Conservation (phyloP, 805 yeast genomes). For the Hyphopichia homilentoma region DNA sequence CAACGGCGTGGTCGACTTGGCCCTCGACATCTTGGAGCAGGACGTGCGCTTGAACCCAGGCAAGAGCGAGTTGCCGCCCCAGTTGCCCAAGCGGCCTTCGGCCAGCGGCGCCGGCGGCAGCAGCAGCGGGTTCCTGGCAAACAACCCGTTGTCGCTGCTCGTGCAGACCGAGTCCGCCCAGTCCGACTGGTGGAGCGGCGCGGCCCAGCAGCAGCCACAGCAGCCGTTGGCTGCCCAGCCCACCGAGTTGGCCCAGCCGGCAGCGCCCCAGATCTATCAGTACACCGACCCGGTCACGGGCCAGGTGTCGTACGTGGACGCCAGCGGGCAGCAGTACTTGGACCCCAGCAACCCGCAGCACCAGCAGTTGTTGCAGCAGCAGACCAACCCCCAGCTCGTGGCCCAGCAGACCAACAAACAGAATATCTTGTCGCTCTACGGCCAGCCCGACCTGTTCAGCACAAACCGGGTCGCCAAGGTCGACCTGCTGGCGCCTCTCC, state of each 20-base stretch:
- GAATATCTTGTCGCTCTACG: constrained; percentile 38
- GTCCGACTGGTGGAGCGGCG: constrained; percentile 34
- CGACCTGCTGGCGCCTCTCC: constrained; percentile 9
- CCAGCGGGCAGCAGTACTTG: constrained; percentile 61
- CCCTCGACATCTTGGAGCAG: constrained; percentile 53
- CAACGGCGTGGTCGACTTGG: constrained; percentile 56
- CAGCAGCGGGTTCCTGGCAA: constrained; percentile 18
- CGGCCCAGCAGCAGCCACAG: constrained; percentile 4
- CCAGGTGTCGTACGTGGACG: constrained; percentile 60
- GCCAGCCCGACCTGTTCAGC: constrained; percentile 28
- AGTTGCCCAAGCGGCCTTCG: constrained; percentile 38
- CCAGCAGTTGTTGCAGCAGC: constrained; percentile 35
- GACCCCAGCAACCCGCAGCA: constrained; percentile 46
- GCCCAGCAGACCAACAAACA: constrained; percentile 38
- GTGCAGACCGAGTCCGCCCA: constrained; percentile 2
- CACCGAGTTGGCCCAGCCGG: constrained; percentile 29
- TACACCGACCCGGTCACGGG: constrained; percentile 74
- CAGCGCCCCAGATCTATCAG: constrained; percentile 51
- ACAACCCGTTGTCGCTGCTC: background rate
- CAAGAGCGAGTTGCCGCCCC: constrained; percentile 45
- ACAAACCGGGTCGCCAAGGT: constrained; percentile 25
- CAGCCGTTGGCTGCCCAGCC: constrained; percentile 4
- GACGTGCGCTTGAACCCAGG: constrained; percentile 31
- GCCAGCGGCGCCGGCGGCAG: constrained; percentile 6
- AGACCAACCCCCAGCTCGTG: constrained; percentile 29